phyloP scores from a whole-genome alignment of 495 filamentous ascomycete species.

The Hypoxylon trugodes region DNA sequence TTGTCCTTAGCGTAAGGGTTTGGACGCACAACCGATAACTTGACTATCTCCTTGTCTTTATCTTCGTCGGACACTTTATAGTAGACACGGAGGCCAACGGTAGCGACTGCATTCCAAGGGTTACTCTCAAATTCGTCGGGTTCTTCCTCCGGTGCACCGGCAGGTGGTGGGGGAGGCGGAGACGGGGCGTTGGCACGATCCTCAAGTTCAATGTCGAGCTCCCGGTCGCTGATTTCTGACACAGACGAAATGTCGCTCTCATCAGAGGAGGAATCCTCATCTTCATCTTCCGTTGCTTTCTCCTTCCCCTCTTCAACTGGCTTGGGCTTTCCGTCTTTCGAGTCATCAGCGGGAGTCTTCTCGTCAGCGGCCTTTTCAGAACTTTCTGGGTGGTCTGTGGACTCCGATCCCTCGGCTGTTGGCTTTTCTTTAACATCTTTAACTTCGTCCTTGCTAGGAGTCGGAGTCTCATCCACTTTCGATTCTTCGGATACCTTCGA shows the following conservation, averaged over 20 bases:
- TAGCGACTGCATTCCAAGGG: conserved; percentile 87
- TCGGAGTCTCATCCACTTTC: no score
- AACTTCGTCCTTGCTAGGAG: no score
- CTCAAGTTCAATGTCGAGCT: conserved; percentile 45
- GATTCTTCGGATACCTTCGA: no score
- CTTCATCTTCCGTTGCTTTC: conserved; percentile 24
- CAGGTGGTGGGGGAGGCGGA: conserved; percentile 10
- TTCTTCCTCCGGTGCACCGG: conserved; percentile 2
- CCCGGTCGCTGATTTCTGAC: conserved; percentile 49
- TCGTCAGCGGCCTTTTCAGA: conserved; percentile 8
- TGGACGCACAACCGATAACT: conserved; percentile 51
- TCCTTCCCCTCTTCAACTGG: conserved; percentile 6
- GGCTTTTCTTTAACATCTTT: no score
- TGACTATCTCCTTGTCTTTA: conserved; percentile 57
- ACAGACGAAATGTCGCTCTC: conserved; percentile 45
- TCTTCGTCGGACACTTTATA: conserved; percentile 64
- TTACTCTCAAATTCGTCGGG: conserved; percentile 61
- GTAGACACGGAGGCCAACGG: conserved; percentile 81
- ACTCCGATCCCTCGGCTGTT: not conserved
- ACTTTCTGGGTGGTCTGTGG: conserved; percentile 3
- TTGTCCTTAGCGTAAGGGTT: conserved; percentile 44
- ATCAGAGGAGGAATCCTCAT: conserved; percentile 40
- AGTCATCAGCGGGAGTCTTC: not conserved
- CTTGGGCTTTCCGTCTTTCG: conserved; percentile 29
- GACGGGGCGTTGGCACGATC: conserved; percentile 3